A percentile compares a stretch with the other conserved stretches of the same genome.
Evolutionary conservation across 2,329 filamentous ascomycete genomes (phyloP).

Genomic region (Uncinocarpus reesii): DNA sequence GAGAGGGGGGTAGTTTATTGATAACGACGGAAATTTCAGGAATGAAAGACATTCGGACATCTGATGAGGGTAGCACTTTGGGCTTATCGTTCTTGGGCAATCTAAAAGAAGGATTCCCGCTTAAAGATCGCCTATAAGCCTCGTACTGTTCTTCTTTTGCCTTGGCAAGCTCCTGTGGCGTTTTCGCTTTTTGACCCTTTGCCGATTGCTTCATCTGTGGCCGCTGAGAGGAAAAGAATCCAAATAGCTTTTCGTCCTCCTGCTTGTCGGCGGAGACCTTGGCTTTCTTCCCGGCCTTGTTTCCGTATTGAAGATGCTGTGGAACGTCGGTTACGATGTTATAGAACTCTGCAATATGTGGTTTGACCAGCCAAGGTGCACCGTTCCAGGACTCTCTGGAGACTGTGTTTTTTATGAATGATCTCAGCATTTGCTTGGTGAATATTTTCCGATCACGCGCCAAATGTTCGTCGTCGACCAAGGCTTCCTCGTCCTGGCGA

Average conservation of each 20-base stretch:
- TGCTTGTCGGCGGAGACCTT: slow-evolving; percentile 55
- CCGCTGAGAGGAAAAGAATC: slow-evolving; percentile 40
- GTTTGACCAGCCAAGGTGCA: slow-evolving; percentile 92
- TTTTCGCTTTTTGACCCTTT: slow-evolving; percentile 58
- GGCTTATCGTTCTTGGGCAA: slow-evolving; percentile 15
- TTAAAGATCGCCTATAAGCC: slow-evolving; percentile 41
- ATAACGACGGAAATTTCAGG: slow-evolving; percentile 11
- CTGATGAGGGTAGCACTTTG: slow-evolving; percentile 2
- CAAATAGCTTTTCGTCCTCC: slow-evolving; percentile 42
- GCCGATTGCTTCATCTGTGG: slow-evolving; percentile 63
- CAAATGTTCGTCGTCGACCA: slow-evolving; percentile 73
- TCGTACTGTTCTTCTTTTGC: slow-evolving; percentile 38
- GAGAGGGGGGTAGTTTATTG: slow-evolving; percentile 18
- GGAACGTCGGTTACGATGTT: slow-evolving; percentile 83
- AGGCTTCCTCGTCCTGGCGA: slow-evolving; percentile 57
- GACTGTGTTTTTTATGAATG: slow-evolving; percentile 93
- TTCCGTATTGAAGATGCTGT: slow-evolving; percentile 68
- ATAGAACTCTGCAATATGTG: slow-evolving; percentile 70
- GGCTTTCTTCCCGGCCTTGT: slow-evolving; percentile 67
- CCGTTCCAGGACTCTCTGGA: slow-evolving; percentile 84
- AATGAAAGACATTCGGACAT: neutral
- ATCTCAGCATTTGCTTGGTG: slow-evolving; percentile 84
- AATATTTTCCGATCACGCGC: slow-evolving; percentile 82
- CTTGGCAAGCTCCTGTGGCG: slow-evolving; percentile 38
- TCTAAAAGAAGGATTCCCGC: slow-evolving; percentile 36